Evolutionary conservation across 1,139 yeast genomes (phyloP).

Genomic region (Lizanozyma gosingica): DNA sequence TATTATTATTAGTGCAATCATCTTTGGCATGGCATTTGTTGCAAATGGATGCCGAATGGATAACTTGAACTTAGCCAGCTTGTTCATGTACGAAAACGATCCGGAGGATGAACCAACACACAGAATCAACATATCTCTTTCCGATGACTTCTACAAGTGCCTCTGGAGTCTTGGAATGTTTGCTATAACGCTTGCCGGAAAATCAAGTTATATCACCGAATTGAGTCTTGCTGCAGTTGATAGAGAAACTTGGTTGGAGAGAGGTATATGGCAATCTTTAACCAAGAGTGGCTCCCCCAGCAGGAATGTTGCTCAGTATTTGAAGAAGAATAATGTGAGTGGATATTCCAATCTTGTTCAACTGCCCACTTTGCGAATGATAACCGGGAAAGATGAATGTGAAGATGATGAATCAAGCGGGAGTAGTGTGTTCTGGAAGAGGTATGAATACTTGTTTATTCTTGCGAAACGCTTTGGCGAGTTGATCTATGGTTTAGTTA

Average conservation of each 20-base stretch:
- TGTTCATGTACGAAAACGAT: slow-evolving; percentile 30
- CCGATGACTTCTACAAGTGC: slow-evolving; percentile 62
- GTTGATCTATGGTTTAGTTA: slow-evolving; percentile 16
- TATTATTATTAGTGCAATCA: slow-evolving; percentile 38
- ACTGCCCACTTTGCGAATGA: slow-evolving; percentile 19
- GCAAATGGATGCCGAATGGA: slow-evolving; percentile 44
- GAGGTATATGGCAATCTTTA: slow-evolving; percentile 16
- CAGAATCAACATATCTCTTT: slow-evolving; percentile 19
- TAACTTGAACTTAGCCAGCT: slow-evolving; percentile 41
- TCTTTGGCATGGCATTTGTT: slow-evolving; percentile 48
- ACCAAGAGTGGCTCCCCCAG: neutral
- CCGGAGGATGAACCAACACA: slow-evolving; percentile 21
- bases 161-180: slow-evolving; percentile 52
- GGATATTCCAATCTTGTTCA: slow-evolving; percentile 29
- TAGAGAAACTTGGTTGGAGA: slow-evolving; percentile 53
- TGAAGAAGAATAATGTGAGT: slow-evolving; percentile 11
- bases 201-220: slow-evolving; percentile 57
- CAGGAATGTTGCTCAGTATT: slow-evolving; percentile 8
- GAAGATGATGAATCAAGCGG: slow-evolving; percentile 7
- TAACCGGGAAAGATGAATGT: slow-evolving; percentile 5
- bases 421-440: slow-evolving; percentile 15
- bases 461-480: slow-evolving; percentile 16
- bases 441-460: slow-evolving; percentile 13
- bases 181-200: slow-evolving; percentile 59
- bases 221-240: slow-evolving; percentile 41